A percentile compares a stretch with the other conserved stretches of the same genome.
Conservation (phyloP, 2,329 filamentous ascomycete genomes). For the Dothideomycetidae sp. region DNA sequence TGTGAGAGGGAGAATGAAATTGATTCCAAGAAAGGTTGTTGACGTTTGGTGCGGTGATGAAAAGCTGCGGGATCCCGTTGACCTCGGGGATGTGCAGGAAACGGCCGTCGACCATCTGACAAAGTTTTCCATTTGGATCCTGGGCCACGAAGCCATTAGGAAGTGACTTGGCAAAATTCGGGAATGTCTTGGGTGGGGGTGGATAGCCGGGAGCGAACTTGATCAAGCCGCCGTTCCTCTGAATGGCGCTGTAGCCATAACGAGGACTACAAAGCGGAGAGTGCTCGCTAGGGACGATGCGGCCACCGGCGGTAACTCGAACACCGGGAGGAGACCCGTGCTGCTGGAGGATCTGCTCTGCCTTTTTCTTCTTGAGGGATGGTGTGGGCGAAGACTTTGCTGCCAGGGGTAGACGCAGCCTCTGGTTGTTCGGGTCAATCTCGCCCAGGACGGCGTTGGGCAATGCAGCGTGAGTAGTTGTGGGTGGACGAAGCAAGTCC, state of each 20-base stretch:
- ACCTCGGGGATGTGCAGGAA: slow-evolving; percentile 22
- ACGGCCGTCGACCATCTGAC: slow-evolving; percentile 25
- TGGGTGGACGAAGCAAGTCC: slow-evolving; percentile 18
- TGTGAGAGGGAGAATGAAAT: slow-evolving; percentile 3
- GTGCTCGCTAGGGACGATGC: slow-evolving; percentile 35
- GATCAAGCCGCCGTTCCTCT: slow-evolving; percentile 24
- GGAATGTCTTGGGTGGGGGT: slow-evolving; percentile 18
- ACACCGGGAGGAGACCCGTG: slow-evolving; percentile 38
- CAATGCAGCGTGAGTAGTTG: slow-evolving; percentile 11
- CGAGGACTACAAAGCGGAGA: slow-evolving; percentile 26
- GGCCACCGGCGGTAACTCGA: slow-evolving; percentile 38
- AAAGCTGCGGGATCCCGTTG: slow-evolving; percentile 22
- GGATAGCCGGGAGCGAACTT: slow-evolving; percentile 25
- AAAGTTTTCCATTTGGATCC: slow-evolving; percentile 22
- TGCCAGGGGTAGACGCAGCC: slow-evolving; percentile 14
- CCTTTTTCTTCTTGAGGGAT: slow-evolving; percentile 36
- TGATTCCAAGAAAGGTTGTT: slow-evolving; percentile 13
- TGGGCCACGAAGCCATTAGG: slow-evolving; percentile 25
- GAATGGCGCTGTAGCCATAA: slow-evolving; percentile 25
- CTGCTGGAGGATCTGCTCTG: slow-evolving; percentile 35
- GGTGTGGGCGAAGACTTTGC: slow-evolving; percentile 32
- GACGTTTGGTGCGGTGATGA: slow-evolving; percentile 25
- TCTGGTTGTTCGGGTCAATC: slow-evolving; percentile 21
- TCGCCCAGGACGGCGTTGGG: slow-evolving; percentile 19
- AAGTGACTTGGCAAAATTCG: slow-evolving; percentile 11